Evolutionary conservation across 208 protist species (phyloP), one percentile per base, ranked within the genome.

Genomic region (Kentomonas sorsogonicus): DNA sequence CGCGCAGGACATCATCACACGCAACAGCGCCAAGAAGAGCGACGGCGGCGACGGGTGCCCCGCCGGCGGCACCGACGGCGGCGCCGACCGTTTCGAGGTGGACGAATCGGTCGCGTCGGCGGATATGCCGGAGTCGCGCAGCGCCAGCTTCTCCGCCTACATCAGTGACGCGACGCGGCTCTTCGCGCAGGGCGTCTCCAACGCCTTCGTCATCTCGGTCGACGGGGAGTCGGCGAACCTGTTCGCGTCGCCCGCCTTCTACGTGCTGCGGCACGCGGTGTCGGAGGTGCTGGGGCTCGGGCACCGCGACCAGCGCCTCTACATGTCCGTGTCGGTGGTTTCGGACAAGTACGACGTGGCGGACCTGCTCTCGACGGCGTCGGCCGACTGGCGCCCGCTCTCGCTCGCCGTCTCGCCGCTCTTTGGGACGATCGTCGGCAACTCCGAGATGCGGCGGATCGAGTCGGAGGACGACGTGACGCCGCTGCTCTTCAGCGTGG

Each of bases 371-470:
- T 38, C 41, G n/a, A 40, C 36, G 0, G 59, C 22, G n/a, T n/a
- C n/a, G 2, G 54, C 58, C 9, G 41, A 53, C 20, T 56, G 50
- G 33, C 26, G 36, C 39, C 60, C 57, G 23, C 31, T 81, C 46
- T 47, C 52, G 46, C 53, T 81, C 2, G 31, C 58, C 13, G 45
- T 40, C 2, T 81, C 68, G 3, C 74, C 74, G 18, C 23, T 77
- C 4, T 77, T 81, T 20, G 74, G 74, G 18, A 40, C 69, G 13
- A 58, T 69, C 18, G 60, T 75, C 26, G 34, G 68, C 41, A 48
- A 27, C 33, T 34, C 65, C n/a, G 16, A 16, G 4, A 4, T 66
- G 50, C 18, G 52, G 25, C 44, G 29, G 15, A 34, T 77, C 10
- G 53, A 52, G 18, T 65, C 56, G 34, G 41, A 43, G 48, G 51